phyloP scores from a whole-genome alignment of 305 asterid species.

The Stenogyne calaminthoides region DNA sequence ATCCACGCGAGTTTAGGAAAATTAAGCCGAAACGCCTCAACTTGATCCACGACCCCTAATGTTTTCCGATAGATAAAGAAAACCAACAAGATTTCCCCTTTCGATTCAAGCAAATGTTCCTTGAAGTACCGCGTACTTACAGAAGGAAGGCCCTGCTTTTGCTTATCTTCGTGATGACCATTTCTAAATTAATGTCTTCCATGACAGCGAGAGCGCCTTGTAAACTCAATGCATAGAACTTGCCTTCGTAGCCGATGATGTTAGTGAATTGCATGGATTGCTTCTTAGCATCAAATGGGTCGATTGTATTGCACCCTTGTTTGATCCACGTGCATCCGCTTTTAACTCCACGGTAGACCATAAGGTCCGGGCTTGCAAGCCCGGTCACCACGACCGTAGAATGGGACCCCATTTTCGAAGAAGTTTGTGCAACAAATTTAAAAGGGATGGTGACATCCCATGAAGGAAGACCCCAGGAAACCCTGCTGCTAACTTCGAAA shows the following conservation, averaged over 20 bases:
- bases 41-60: conserved; percentile 25
- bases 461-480: neutral
- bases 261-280: conserved; percentile 16
- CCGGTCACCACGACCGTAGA: conserved; percentile 1
- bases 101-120: conserved; percentile 37
- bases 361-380: neutral
- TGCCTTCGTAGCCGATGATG: conserved; percentile 27
- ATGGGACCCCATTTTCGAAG: neutral
- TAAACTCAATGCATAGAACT: conserved; percentile 47
- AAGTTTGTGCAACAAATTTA: neutral
- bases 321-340: neutral
- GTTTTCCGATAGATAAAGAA: conserved; percentile 33
- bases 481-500: neutral
- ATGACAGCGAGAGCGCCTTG: conserved; percentile 43
- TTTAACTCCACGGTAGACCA: neutral
- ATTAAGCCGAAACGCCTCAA: conserved; percentile 39
- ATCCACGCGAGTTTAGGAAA: conserved; percentile 29
- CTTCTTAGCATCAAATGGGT: conserved; percentile 29
- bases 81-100: conserved; percentile 43
- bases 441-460: neutral
- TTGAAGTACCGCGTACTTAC: conserved; percentile 26
- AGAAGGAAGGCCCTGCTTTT: conserved; percentile 39
- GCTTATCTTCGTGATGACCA: conserved; percentile 19
- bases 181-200: conserved; percentile 24
- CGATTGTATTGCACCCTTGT: neutral